Evolutionary conservation across 2,329 filamentous ascomycete species (phyloP).

Genomic region (Fusarium lateritium): DNA sequence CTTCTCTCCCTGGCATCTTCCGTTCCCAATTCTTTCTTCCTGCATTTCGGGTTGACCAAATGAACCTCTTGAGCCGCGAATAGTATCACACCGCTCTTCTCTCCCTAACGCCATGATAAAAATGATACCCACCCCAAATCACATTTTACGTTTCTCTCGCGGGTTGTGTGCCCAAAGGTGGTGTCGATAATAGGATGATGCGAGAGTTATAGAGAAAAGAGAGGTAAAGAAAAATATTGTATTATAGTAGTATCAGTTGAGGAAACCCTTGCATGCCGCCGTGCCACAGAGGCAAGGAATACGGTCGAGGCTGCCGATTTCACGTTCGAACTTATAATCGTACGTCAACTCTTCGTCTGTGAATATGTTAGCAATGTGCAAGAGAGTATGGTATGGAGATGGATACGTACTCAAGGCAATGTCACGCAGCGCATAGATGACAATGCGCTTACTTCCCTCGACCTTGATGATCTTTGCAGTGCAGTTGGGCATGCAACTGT

Average conservation of each 20-base stretch:
- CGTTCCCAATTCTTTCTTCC: conserved; percentile 9
- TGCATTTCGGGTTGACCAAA: conserved; percentile 24
- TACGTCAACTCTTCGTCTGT: conserved; percentile 98
- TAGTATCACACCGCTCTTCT: conserved; percentile 6
- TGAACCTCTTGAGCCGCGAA: conserved; percentile 16
- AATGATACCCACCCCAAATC: conserved; percentile 40
- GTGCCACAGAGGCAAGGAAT: conserved; percentile 98
- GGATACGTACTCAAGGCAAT: conserved; percentile 88
- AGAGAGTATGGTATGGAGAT: not conserved
- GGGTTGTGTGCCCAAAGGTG: conserved; percentile 19
- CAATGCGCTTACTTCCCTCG: conserved; percentile 96
- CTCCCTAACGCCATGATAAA: conserved; percentile 40
- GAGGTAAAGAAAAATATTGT: conserved; percentile 28
- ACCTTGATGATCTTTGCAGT: conserved; percentile 99
- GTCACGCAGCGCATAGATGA: conserved; percentile 97
- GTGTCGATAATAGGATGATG: conserved; percentile 12
- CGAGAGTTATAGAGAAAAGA: conserved; percentile 10
- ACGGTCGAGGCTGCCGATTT: conserved; percentile 93
- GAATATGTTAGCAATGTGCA: conserved; percentile 37
- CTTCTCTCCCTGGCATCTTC: not conserved
- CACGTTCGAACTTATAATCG: conserved; percentile 99
- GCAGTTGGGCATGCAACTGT: conserved; percentile 98
- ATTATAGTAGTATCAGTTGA: conserved; percentile 76
- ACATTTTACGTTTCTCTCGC: conserved; percentile 29
- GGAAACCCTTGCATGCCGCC: conserved; percentile 96